Evolutionary conservation across 495 filamentous ascomycete species (phyloP).

Genomic region (Alectoria sarmentosa): DNA sequence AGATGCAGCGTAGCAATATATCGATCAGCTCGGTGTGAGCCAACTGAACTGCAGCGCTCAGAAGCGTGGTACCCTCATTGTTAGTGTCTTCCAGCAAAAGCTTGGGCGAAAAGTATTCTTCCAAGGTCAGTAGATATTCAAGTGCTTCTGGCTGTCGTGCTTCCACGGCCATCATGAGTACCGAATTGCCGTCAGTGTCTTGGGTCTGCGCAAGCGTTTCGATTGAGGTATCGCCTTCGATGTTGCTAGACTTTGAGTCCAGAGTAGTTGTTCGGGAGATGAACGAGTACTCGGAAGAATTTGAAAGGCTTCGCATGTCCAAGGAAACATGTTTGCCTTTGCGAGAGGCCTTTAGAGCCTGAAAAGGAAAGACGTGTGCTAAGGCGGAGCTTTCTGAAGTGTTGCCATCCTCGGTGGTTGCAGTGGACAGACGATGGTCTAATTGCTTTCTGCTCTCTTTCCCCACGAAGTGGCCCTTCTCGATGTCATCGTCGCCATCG

Average conservation of each 20-base stretch:
- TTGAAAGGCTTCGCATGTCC: conserved; percentile 84
- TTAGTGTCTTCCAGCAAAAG: conserved; percentile 75
- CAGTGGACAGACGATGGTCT: conserved; percentile 19
- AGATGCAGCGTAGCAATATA: conserved; percentile 61
- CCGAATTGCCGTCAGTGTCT: conserved; percentile 71
- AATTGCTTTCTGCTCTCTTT: background rate
- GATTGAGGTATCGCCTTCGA: conserved; percentile 81
- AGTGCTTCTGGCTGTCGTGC: conserved; percentile 61
- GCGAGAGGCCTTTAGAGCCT: conserved; percentile 47
- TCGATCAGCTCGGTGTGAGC: conserved; percentile 70
- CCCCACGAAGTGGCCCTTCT: background rate
- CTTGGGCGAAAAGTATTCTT: conserved; percentile 61
- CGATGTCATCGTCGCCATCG: conserved; percentile 12
- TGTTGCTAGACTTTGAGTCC: conserved; percentile 59
- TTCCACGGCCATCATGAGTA: conserved; percentile 95
- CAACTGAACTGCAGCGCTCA: conserved; percentile 91
- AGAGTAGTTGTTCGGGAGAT: conserved; percentile 68
- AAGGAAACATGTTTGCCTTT: conserved; percentile 74
- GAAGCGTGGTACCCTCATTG: conserved; percentile 78
- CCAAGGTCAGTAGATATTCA: conserved; percentile 68
- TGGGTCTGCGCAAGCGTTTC: conserved; percentile 77
- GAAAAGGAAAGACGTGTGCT: conserved; percentile 85
- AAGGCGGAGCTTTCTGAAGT: conserved; percentile 56
- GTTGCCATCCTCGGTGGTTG: conserved; percentile 26
- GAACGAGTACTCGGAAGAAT: conserved; percentile 70